These are phyloP conservation scores for Podila clonocystis DNA, from an alignment of 192 early-diverging fungal genomes.

Conservation along the genomic window DNA sequence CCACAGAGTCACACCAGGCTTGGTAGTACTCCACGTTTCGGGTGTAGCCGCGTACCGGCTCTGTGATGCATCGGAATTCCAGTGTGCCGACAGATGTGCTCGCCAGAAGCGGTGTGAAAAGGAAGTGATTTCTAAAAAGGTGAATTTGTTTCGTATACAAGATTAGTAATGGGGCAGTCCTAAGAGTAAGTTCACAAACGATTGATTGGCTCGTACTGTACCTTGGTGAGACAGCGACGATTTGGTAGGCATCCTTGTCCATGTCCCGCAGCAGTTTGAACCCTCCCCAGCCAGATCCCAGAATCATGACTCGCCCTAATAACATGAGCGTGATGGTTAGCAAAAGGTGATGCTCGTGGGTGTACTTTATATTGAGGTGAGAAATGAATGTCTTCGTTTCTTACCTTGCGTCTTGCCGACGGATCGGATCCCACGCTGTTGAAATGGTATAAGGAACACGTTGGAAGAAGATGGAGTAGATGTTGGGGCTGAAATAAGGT, in stretches of 20 bases:
- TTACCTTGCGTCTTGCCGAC: conserved; percentile 57
- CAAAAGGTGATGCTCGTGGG: conserved; percentile 47
- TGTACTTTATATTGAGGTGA: neutral
- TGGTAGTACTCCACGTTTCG: conserved; percentile 73
- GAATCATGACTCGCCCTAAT: conserved; percentile 35
- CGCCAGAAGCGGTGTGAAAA: conserved; percentile 91
- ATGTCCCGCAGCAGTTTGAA: conserved; percentile 79
- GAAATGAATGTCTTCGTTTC: neutral
- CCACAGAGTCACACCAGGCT: conserved; percentile 65
- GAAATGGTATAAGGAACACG: conserved; percentile 1
- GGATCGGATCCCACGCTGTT: conserved; percentile 39
- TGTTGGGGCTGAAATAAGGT: neutral
- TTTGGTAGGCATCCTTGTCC: conserved; percentile 72
- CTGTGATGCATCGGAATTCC: conserved; percentile 88
- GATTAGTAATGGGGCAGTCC: neutral
- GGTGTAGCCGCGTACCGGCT: conserved; percentile 74
- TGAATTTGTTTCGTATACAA: neutral
- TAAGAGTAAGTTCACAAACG: too few relatives aligned
- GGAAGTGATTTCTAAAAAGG: conserved; percentile 75
- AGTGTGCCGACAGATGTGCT: conserved; percentile 87
- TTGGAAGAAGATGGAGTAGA: neutral
- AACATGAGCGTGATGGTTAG: neutral
- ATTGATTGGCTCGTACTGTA: conserved; percentile 3
- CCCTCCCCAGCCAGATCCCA: conserved; percentile 74
- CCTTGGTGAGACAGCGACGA: conserved; percentile 83